phyloP scores from a whole-genome alignment of 1,284 basidiomycete genomes.

The Inonotus obliquus region DNA sequence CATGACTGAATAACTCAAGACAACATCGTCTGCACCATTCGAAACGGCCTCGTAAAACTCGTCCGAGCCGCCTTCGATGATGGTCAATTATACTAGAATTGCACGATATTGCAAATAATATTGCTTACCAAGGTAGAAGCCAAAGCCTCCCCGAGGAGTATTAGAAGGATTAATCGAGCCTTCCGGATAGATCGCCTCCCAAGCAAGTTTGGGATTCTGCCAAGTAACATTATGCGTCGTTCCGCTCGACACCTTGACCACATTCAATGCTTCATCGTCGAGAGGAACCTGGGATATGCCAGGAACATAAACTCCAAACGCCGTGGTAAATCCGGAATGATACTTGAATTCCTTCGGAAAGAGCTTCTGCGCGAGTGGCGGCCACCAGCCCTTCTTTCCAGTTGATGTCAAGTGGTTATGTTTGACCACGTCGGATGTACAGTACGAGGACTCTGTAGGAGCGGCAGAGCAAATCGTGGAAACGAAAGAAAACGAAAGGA shows the following conservation, averaged over 20 bases:
- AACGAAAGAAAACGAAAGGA: background rate
- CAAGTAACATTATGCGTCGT: constrained; percentile 18
- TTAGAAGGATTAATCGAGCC: constrained; percentile 19
- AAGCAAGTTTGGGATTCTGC: constrained; percentile 15
- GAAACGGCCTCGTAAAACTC: no score
- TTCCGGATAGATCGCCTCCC: constrained; percentile 20
- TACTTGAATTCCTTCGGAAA: constrained; percentile 15
- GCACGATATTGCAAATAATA: no score
- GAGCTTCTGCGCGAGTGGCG: constrained; percentile 15
- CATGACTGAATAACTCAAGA: constrained; percentile 18
- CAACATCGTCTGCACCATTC: no score
- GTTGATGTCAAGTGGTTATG: no score
- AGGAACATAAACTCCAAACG: constrained; percentile 11
- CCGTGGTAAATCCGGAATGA: constrained; percentile 19
- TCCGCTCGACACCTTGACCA: constrained; percentile 23
- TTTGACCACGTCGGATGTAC: no score
- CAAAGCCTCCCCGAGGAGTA: constrained; percentile 19
- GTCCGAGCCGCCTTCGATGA: no score
- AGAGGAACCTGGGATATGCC: constrained; percentile 21
- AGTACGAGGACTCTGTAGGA: no score
- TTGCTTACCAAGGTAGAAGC: constrained; percentile 21
- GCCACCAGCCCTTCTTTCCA: background rate
- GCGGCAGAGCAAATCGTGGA: background rate
- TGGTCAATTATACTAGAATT: no score
- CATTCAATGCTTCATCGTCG: constrained; percentile 27